Evolutionary conservation across 768 basidiomycete genomes (phyloP).

Genomic region (Myochromella boudieri): DNA sequence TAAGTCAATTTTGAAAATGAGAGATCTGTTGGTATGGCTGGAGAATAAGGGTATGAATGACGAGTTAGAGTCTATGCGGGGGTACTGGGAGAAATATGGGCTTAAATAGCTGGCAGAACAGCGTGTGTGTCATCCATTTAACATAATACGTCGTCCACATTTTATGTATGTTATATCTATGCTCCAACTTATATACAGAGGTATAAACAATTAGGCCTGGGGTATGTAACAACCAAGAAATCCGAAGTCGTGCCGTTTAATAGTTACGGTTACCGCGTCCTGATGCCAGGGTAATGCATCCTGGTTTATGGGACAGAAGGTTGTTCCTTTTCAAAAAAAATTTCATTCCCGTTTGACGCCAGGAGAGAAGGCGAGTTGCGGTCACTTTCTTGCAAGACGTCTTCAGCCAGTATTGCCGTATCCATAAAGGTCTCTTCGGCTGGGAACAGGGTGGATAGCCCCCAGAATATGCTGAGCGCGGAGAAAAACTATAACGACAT

Average conservation of each 20-base stretch:
- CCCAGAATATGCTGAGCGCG: conserved; percentile 33
- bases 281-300: too few relatives aligned
- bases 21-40: conserved; percentile 83
- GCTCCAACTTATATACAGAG: too few relatives aligned
- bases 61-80: conserved; percentile 70
- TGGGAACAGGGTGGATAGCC: conserved; percentile 38
- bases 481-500: conserved; percentile 33
- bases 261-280: too few relatives aligned
- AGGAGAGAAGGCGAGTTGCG: neutral
- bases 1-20: conserved; percentile 79
- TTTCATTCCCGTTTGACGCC: neutral
- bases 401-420: conserved; percentile 29
- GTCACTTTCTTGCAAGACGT: conserved; percentile 2
- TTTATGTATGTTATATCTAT: too few relatives aligned
- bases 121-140: too few relatives aligned
- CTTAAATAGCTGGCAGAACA: conserved; percentile 34
- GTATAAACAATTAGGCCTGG: too few relatives aligned
- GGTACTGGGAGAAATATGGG: conserved; percentile 76
- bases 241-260: too few relatives aligned
- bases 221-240: too few relatives aligned
- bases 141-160: too few relatives aligned
- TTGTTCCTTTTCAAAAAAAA: neutral
- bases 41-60: conserved; percentile 63
- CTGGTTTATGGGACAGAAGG: too few relatives aligned
- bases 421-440: conserved; percentile 42